Conservation (phyloP, 805 yeast species). For the Clavispora santaluciae region DNA sequence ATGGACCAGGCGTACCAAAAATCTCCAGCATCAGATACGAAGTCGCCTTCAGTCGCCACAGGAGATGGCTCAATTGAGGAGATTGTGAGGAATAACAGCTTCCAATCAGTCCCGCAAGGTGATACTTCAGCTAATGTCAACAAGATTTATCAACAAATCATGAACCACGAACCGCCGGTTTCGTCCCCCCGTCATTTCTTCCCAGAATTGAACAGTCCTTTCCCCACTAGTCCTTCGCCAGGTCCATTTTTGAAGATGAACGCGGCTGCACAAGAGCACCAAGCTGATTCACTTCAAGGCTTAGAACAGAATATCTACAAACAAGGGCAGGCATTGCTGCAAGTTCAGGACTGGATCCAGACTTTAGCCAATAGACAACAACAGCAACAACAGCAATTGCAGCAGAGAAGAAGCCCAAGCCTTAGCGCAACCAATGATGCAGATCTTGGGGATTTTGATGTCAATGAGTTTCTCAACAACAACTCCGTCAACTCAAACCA, state of each 20-base stretch:
- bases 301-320: constrained; percentile 44
- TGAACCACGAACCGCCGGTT: constrained; percentile 21
- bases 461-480: constrained; percentile 25
- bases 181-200: constrained; percentile 31
- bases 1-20: constrained; percentile 32
- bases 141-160: constrained; percentile 28
- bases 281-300: constrained; percentile 17
- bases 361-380: constrained; percentile 17
- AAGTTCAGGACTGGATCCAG: constrained; percentile 54
- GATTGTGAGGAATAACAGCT: constrained; percentile 10
- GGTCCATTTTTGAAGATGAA: background rate
- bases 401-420: constrained; percentile 3
- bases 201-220: constrained; percentile 25
- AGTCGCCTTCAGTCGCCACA: constrained; percentile 3
- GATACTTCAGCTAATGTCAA: constrained; percentile 17
- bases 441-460: constrained; percentile 27
- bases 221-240: background rate
- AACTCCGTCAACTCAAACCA: constrained; percentile 2
- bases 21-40: constrained; percentile 8
- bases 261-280: constrained; percentile 2
- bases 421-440: constrained; percentile 5
- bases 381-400: constrained; percentile 16
- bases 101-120: background rate
- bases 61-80: constrained; percentile 15
- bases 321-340: constrained; percentile 50